Conservation (phyloP, 352 stramenopile genomes). For the Phytopythium chamaehyphon region DNA sequence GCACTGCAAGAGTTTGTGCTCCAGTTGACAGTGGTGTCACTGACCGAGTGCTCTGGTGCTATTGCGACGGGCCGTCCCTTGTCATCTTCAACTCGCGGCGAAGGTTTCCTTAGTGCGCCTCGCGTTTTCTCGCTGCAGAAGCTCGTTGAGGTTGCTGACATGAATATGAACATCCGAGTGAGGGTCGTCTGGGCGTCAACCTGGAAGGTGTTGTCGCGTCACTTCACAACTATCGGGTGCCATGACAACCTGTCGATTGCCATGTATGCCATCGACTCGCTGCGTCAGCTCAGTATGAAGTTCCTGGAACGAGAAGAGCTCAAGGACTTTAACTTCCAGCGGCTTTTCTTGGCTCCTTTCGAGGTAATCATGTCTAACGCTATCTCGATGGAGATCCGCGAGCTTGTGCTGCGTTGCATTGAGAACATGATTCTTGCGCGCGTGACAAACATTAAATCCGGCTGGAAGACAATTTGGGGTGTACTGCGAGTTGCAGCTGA, state of each 20-base stretch:
- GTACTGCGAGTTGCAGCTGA: slow-evolving; percentile 87
- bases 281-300: slow-evolving; percentile 99
- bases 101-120: slow-evolving; percentile 55
- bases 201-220: slow-evolving; percentile 95
- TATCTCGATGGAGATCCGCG: slow-evolving; percentile 77
- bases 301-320: slow-evolving; percentile 99
- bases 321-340: slow-evolving; percentile 99
- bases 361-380: slow-evolving; percentile 91
- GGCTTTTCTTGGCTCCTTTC: slow-evolving; percentile 98
- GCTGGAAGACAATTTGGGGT: slow-evolving; percentile 94
- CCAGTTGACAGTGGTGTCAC: slow-evolving; percentile 87
- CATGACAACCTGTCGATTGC: slow-evolving; percentile 95
- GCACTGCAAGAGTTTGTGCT: slow-evolving; percentile 90
- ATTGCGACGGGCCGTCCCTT: slow-evolving; percentile 34
- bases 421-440: slow-evolving; percentile 91
- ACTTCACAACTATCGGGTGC: slow-evolving; percentile 97
- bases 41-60: slow-evolving; percentile 84
- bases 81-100: slow-evolving; percentile 18
- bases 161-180: slow-evolving; percentile 97
- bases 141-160: slow-evolving; percentile 99
- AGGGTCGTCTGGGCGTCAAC: slow-evolving; percentile 98
- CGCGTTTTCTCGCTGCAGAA: slow-evolving; percentile 99
- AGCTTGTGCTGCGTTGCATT: slow-evolving; percentile 90
- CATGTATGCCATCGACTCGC: slow-evolving; percentile 98
- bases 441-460: slow-evolving; percentile 86